Conservation (phyloP, 1,284 basidiomycete genomes). For the Fomitopsis schrenkii region DNA sequence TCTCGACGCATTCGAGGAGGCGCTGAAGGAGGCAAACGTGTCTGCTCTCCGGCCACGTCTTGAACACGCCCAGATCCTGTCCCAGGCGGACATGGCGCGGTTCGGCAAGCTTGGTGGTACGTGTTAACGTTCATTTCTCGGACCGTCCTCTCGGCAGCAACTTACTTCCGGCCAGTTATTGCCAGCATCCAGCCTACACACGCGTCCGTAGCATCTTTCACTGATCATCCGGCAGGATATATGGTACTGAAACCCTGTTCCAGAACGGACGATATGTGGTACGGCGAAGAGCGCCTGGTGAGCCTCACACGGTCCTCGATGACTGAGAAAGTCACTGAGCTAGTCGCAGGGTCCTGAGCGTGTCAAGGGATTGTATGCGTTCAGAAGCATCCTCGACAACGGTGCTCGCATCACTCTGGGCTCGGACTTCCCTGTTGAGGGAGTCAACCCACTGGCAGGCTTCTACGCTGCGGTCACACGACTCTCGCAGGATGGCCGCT, state of each 20-base stretch:
- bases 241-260: neutral
- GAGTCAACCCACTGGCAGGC: slow-evolving; percentile 69
- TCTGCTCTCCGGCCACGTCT: slow-evolving; percentile 73
- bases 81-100: slow-evolving; percentile 65
- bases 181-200: slow-evolving; percentile 88
- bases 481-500: slow-evolving; percentile 64
- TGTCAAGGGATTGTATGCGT: slow-evolving; percentile 84
- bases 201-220: slow-evolving; percentile 47
- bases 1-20: slow-evolving; percentile 76
- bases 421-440: slow-evolving; percentile 89
- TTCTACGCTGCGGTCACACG: slow-evolving; percentile 88
- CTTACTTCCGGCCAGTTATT: slow-evolving; percentile 44
- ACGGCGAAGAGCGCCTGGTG: slow-evolving; percentile 78
- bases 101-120: slow-evolving; percentile 74
- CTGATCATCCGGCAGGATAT: neutral
- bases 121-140: slow-evolving; percentile 12
- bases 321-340: slow-evolving; percentile 3
- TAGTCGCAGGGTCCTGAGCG: slow-evolving; percentile 69
- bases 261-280: slow-evolving; percentile 87
- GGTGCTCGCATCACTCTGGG: slow-evolving; percentile 70
- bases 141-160: neutral
- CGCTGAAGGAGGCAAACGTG: slow-evolving; percentile 54
- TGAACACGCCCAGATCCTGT: slow-evolving; percentile 89
- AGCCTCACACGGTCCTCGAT: slow-evolving; percentile 16
- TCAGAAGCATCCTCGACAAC: slow-evolving; percentile 64